Evolutionary conservation across 2,329 filamentous ascomycete genomes (phyloP), one percentile per base, ranked within the genome.

Genomic region (Aspergillus ruber): DNA sequence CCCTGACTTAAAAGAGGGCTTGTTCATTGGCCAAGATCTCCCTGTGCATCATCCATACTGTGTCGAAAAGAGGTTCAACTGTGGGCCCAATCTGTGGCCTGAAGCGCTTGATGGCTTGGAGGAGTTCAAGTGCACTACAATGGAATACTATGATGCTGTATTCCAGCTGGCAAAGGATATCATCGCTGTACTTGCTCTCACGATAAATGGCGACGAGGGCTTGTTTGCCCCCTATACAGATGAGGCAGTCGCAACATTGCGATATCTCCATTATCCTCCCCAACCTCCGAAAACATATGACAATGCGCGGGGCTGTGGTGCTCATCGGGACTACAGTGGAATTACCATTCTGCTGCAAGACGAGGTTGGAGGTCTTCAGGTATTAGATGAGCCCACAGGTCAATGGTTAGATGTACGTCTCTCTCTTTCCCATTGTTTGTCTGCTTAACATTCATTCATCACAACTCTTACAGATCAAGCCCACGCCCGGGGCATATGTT

Each of bases 1-100:
- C 3, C 69, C 70, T 3, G 71, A 74, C 27, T 59, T 72, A 3
- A 74, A 74, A 50, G 70, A 73, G 50, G 71, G 70, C 1, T 65
- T 68, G 29, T 72, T 69, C 53, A 68, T 74, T 27, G 69, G 70
- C 46, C 64, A 69, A 39, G 70, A 74, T 41, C 67, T 73, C 18
- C 53, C 68, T 2, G 55, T 52, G 27, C 56, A 65, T 4, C 68
- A 72, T 44, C 66, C 64, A 1, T 67, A 71, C 53, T 67, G 64
- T 43, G 6, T 66, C 5, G 56, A 66, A 44, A 66, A 68, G 49
- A 67, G 66, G 41, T 57, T 71, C 23, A 69, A 69, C 48, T 62
- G 58, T 3, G 69, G 69, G 0, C 70, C 70, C 1, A 73, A 73
- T 54, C 60, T 65, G 50, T 73, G 69, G 69, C 70, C 70, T 0